Evolutionary conservation across 805 yeast genomes (phyloP).

Genomic region (Candida ascalaphidarum): DNA sequence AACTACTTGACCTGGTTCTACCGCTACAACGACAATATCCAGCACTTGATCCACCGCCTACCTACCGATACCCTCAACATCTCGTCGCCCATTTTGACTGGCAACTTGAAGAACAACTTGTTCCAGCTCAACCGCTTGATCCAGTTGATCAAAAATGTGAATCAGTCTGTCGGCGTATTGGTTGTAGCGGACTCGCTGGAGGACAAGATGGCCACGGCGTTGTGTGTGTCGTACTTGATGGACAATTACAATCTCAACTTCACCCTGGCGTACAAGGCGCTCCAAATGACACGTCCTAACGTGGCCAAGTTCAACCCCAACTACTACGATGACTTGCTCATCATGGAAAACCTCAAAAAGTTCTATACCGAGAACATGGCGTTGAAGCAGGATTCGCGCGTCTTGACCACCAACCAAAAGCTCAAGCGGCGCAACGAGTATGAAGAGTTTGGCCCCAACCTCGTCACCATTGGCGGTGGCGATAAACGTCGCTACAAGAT

Average conservation of each 20-base stretch:
- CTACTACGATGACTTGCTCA: conserved; percentile 30
- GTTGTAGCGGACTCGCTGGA: conserved; percentile 24
- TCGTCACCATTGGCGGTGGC: too few relatives aligned
- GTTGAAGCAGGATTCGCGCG: conserved; percentile 18
- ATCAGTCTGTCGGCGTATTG: conserved; percentile 20
- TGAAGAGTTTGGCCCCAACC: conserved; percentile 5
- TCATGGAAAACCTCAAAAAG: conserved; percentile 31
- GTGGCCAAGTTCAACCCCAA: conserved; percentile 17
- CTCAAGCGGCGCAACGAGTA: conserved; percentile 19
- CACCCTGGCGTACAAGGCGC: conserved; percentile 16
- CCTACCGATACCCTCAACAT: conserved; percentile 13
- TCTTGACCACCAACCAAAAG: conserved; percentile 18
- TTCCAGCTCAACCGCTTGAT: conserved; percentile 28
- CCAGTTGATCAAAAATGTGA: conserved; percentile 24
- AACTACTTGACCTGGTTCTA: conserved; percentile 30
- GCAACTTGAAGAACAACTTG: conserved; percentile 26
- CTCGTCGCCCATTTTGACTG: conserved; percentile 27
- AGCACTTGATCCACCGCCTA: conserved; percentile 21
- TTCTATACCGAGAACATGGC: conserved; percentile 23
- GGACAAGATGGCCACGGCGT: conserved; percentile 18
- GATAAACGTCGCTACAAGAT: too few relatives aligned
- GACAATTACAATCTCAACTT: conserved; percentile 29
- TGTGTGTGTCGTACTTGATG: conserved; percentile 30
- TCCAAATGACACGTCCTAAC: conserved; percentile 11
- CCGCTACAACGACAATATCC: conserved; percentile 20